phyloP scores from a whole-genome alignment of 192 early-diverging fungal species.

The Coemansia sp. region DNA sequence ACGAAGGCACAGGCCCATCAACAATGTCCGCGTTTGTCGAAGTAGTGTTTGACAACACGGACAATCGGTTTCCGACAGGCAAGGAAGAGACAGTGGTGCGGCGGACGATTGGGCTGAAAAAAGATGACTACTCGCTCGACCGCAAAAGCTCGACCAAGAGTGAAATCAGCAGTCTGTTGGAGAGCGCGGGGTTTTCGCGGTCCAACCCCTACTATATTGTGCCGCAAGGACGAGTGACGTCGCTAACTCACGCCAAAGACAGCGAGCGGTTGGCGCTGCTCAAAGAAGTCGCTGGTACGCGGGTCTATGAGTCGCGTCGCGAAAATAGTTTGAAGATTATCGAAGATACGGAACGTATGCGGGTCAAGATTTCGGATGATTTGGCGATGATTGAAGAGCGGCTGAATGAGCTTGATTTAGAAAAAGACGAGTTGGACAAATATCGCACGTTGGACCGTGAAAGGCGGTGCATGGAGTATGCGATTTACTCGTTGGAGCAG shows the following conservation, averaged over 20 bases:
- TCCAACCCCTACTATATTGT: constrained; percentile 99
- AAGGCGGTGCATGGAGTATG: constrained; percentile 85
- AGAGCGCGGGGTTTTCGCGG: constrained; percentile 93
- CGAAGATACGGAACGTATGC: constrained; percentile 81
- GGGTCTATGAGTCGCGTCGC: constrained; percentile 91
- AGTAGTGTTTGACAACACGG: constrained; percentile 94
- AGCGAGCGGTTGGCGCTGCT: constrained; percentile 82
- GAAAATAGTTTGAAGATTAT: constrained; percentile 89
- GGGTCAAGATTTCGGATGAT: constrained; percentile 86
- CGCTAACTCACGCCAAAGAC: constrained; percentile 94
- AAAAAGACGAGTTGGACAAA: constrained; percentile 89
- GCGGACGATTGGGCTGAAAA: constrained; percentile 93
- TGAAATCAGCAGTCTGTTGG: constrained; percentile 91
- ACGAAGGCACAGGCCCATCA: constrained; percentile 88
- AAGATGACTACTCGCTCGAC: constrained; percentile 98
- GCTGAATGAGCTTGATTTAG: constrained; percentile 84
- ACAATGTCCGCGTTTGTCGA: constrained; percentile 97
- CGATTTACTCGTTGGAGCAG: constrained; percentile 90
- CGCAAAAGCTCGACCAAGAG: constrained; percentile 86
- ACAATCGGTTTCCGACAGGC: constrained; percentile 93
- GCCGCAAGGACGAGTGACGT: constrained; percentile 90
- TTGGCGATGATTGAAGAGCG: constrained; percentile 86
- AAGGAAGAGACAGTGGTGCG: constrained; percentile 87
- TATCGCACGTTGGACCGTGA: constrained; percentile 87
- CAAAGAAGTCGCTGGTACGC: constrained; percentile 98